Evolutionary conservation across 257 asterid genomes (phyloP).

Genomic region (Marsdenia floribunda): DNA sequence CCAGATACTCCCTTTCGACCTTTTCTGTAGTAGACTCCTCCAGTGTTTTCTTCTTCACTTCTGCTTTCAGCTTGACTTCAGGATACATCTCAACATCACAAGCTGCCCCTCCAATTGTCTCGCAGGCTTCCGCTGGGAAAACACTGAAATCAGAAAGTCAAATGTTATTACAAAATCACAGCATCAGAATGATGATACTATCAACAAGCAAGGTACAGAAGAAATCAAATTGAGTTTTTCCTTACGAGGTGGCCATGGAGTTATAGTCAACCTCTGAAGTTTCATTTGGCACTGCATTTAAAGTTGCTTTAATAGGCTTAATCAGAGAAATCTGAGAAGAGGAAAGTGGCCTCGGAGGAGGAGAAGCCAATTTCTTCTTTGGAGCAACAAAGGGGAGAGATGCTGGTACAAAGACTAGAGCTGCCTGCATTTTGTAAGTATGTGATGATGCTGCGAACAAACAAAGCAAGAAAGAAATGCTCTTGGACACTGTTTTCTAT

Average conservation of each 20-base stretch:
- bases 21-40: constrained; percentile 24
- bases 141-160: constrained; percentile 25
- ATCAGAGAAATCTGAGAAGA: constrained; percentile 1
- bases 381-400: constrained; percentile 11
- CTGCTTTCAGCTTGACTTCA: constrained; percentile 39
- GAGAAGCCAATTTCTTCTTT: constrained; percentile 2
- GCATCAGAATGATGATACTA: background rate
- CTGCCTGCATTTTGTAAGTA: constrained; percentile 23
- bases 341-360: constrained; percentile 10
- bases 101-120: constrained; percentile 55
- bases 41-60: constrained; percentile 11
- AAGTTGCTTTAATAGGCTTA: constrained; percentile 16
- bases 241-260: constrained; percentile 30
- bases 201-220: background rate
- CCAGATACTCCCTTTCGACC: constrained; percentile 54
- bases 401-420: constrained; percentile 13
- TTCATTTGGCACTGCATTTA: constrained; percentile 9
- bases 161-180: background rate
- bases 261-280: constrained; percentile 23
- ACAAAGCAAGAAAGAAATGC: background rate
- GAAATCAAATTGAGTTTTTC: background rate
- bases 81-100: constrained; percentile 43
- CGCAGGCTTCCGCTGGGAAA: constrained; percentile 70
- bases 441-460: background rate
- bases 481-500: background rate